Percentiles rank a stretch among this genome's conserved stretches.
These are phyloP conservation scores for Ophiocordyceps robertsii DNA, from an alignment of 2,329 filamentous ascomycete genomes.

Conservation along the genomic window DNA sequence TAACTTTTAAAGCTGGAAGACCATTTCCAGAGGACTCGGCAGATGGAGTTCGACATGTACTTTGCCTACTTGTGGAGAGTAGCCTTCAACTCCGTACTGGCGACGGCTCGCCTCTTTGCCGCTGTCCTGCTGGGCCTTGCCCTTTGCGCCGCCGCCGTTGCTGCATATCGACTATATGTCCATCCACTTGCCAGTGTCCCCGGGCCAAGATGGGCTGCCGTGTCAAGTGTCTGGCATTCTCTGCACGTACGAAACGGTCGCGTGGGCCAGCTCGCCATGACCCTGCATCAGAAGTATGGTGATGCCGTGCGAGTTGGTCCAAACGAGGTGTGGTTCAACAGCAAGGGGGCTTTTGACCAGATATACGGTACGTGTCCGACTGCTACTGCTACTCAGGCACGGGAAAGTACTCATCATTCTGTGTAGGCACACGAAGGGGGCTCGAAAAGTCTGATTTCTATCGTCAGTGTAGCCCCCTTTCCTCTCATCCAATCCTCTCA, in stretches of 20 bases:
- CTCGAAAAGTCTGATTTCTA: constrained; percentile 41
- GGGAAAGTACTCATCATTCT: neutral
- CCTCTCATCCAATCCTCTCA: too few species aligned
- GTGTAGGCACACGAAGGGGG: constrained; percentile 29
- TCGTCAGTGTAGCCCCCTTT: constrained; percentile 19
- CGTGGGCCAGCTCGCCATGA: constrained; percentile 25
- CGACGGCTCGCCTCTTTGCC: neutral
- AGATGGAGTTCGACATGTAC: neutral
- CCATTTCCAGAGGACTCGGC: too few species aligned
- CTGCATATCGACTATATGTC: constrained; percentile 24
- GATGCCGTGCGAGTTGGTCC: constrained; percentile 38
- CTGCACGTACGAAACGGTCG: constrained; percentile 29
- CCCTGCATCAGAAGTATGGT: constrained; percentile 33
- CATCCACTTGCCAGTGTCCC: constrained; percentile 32
- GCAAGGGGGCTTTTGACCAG: constrained; percentile 28
- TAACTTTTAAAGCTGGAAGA: too few species aligned
- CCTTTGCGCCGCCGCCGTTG: constrained; percentile 7
- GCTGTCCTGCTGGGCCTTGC: neutral
- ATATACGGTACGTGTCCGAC: constrained; percentile 28
- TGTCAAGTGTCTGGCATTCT: constrained; percentile 35
- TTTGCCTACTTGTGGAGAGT: neutral
- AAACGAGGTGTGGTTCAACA: constrained; percentile 39
- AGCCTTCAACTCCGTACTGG: neutral
- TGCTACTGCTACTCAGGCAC: too few species aligned
- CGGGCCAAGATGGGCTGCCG: constrained; percentile 30